Conservation (phyloP, 257 asterid species). For the Penstemon davidsonii region DNA sequence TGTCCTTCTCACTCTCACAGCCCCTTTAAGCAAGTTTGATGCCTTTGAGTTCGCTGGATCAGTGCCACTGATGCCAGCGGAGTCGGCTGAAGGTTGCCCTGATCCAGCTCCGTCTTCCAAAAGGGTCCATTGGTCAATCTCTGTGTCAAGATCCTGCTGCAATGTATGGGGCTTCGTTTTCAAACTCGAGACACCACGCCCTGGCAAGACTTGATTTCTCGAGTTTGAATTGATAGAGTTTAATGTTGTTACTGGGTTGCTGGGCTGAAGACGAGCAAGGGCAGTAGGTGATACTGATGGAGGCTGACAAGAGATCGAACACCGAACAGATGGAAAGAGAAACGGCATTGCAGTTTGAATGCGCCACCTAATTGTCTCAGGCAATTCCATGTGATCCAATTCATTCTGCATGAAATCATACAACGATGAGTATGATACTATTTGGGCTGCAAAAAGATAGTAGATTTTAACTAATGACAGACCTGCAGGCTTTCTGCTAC, state of each 20-base stretch:
- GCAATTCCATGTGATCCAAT: constrained; percentile 83
- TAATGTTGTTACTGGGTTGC: constrained; percentile 49
- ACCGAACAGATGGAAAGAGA: constrained; percentile 53
- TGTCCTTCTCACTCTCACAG: constrained; percentile 77
- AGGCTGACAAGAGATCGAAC: constrained; percentile 69
- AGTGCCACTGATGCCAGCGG: constrained; percentile 46
- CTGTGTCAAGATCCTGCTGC: constrained; percentile 52
- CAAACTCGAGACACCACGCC: constrained; percentile 50
- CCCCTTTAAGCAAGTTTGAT: constrained; percentile 72
- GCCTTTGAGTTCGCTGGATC: constrained; percentile 74
- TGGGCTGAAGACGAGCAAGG: constrained; percentile 67
- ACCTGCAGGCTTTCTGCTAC: constrained; percentile 92
- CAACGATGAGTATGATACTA: too few species aligned
- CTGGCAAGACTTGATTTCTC: constrained; percentile 49
- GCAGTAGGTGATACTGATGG: constrained; percentile 68
- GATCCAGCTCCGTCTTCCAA: constrained; percentile 93
- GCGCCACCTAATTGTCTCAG: constrained; percentile 77
- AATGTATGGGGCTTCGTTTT: constrained; percentile 49
- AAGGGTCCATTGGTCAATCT: constrained; percentile 79
- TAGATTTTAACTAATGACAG: constrained; percentile 1
- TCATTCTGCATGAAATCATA: constrained; percentile 59
- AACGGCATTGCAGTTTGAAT: constrained; percentile 90
- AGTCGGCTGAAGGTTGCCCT: constrained; percentile 56
- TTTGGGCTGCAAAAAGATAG: neutral
- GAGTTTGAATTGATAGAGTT: constrained; percentile 45